phyloP scores from a whole-genome alignment of 495 filamentous ascomycete species.

The Daldinia bambusicola region DNA sequence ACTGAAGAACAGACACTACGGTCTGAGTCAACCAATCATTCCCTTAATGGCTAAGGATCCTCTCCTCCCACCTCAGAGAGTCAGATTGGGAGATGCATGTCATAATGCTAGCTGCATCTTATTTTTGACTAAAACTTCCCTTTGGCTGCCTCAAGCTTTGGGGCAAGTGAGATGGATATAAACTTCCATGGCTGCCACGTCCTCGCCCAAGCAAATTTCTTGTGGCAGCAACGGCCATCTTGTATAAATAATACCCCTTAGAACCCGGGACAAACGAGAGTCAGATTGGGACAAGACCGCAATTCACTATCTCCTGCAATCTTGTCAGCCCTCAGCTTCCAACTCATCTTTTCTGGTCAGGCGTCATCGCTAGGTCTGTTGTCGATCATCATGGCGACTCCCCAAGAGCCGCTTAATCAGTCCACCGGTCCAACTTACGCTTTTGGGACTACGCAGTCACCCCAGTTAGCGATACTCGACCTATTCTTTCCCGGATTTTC shows the following conservation, averaged over 20 bases:
- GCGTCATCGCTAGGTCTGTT: background rate
- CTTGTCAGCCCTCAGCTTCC: background rate
- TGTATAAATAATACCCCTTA: too few species aligned
- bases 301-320: background rate
- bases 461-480: conserved; percentile 67
- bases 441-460: conserved; percentile 12
- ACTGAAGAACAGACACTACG: background rate
- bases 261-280: background rate
- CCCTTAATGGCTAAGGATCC: background rate
- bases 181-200: background rate
- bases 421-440: conserved; percentile 11
- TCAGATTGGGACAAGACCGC: background rate
- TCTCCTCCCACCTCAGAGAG: background rate
- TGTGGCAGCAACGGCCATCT: background rate
- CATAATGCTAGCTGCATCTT: background rate
- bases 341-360: background rate
- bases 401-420: conserved; percentile 18
- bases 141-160: background rate
- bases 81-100: background rate
- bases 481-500: conserved; percentile 79
- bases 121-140: background rate
- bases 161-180: background rate
- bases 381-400: conserved; percentile 33
- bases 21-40: background rate
- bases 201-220: background rate